phyloP scores from a whole-genome alignment of 495 filamentous ascomycete genomes.

The Diplogelasinospora grovesii region DNA sequence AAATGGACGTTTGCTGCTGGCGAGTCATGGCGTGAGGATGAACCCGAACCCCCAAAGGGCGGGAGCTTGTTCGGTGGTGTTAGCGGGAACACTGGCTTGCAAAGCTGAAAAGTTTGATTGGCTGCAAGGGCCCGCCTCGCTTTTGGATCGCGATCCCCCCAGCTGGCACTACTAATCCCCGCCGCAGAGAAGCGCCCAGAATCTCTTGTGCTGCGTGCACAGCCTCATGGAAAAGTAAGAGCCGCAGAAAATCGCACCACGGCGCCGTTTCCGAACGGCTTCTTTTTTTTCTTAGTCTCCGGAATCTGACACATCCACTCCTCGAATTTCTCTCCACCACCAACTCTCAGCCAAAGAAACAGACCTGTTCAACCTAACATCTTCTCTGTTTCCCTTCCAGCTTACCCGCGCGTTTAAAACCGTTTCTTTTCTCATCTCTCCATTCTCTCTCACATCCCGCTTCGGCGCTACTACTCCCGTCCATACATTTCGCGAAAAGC shows the following conservation, averaged over 20 bases:
- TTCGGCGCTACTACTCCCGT: too few relatives aligned
- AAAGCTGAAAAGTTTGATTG: slow-evolving; percentile 18
- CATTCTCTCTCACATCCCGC: too few relatives aligned
- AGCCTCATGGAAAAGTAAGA: slow-evolving; percentile 8
- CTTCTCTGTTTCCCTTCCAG: too few relatives aligned
- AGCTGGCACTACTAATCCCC: too few relatives aligned
- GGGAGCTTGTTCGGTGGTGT: too few relatives aligned
- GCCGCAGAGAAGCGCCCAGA: slow-evolving; percentile 15
- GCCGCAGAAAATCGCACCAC: neutral
- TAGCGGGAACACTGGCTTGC: too few relatives aligned
- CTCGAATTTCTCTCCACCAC: neutral
- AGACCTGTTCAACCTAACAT: too few relatives aligned
- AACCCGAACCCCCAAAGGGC: too few relatives aligned
- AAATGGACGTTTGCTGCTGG: too few relatives aligned
- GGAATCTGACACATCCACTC: neutral
- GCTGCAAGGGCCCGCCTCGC: slow-evolving; percentile 9
- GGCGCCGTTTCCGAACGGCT: neutral
- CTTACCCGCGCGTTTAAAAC: too few relatives aligned
- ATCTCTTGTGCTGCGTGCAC: slow-evolving; percentile 2
- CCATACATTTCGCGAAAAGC: too few relatives aligned
- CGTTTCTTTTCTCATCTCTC: too few relatives aligned
- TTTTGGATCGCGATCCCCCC: neutral
- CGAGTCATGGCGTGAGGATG: neutral
- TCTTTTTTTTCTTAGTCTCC: slow-evolving; percentile 3
- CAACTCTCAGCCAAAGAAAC: neutral